phyloP scores from a whole-genome alignment of 2,329 filamentous ascomycete genomes.

The Pseudogymnoascus sp. region DNA sequence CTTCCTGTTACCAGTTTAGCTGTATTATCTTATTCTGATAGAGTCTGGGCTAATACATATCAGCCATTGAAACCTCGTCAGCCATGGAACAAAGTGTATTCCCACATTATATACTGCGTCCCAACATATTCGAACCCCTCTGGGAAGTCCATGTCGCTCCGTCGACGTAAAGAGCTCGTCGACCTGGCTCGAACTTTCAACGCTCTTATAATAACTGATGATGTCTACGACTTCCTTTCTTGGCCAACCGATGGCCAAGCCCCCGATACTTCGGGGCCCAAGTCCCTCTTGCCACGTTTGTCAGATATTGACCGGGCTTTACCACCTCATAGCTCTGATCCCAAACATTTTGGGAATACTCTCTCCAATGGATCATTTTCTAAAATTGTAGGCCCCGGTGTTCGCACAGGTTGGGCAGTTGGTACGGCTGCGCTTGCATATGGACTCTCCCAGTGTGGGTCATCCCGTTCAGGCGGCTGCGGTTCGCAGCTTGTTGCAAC shows the following conservation, averaged over 20 bases:
- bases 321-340: slow-evolving; percentile 37
- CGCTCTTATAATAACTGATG: slow-evolving; percentile 59
- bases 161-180: slow-evolving; percentile 50
- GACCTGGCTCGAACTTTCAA: slow-evolving; percentile 55
- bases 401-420: slow-evolving; percentile 58
- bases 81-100: slow-evolving; percentile 53
- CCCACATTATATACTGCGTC: slow-evolving; percentile 60
- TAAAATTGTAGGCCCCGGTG: slow-evolving; percentile 57
- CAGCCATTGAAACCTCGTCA: slow-evolving; percentile 11
- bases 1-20: background rate
- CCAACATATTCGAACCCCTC: slow-evolving; percentile 66
- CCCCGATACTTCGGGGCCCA: background rate
- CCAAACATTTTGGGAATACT: slow-evolving; percentile 55
- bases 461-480: slow-evolving; percentile 27
- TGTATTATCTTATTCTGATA: background rate
- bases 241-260: slow-evolving; percentile 38
- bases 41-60: background rate
- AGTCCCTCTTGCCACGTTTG: slow-evolving; percentile 42
- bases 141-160: slow-evolving; percentile 54
- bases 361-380: slow-evolving; percentile 62
- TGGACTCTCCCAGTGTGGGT: slow-evolving; percentile 46
- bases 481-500: slow-evolving; percentile 26
- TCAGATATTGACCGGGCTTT: slow-evolving; percentile 52
- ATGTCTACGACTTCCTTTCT: slow-evolving; percentile 65
- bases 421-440: slow-evolving; percentile 49